Evolutionary conservation across 257 asterid genomes (phyloP).

Genomic region (Coffea eugenioides): DNA sequence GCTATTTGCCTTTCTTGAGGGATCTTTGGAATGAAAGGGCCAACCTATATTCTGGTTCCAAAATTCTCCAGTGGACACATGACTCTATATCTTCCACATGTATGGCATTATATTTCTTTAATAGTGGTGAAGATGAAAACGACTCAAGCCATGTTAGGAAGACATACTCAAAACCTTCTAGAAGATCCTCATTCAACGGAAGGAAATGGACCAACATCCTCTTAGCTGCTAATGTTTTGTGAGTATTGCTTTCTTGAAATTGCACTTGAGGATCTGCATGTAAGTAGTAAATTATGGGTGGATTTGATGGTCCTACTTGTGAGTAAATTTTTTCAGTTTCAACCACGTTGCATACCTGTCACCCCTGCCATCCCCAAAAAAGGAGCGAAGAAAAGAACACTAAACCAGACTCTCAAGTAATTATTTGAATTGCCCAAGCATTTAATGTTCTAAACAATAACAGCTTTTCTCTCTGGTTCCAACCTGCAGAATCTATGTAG

Average conservation of each 20-base stretch:
- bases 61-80: slow-evolving; percentile 45
- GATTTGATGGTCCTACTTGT: not conserved
- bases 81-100: slow-evolving; percentile 41
- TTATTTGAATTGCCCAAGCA: not conserved
- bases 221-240: slow-evolving; percentile 73
- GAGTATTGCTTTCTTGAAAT: slow-evolving; percentile 35
- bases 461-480: slow-evolving; percentile 10
- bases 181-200: slow-evolving; percentile 43
- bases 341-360: not conserved
- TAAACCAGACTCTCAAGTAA: not conserved
- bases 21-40: slow-evolving; percentile 50
- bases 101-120: slow-evolving; percentile 55
- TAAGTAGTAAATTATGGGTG: not conserved
- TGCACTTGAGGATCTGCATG: not conserved
- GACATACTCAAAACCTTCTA: slow-evolving; percentile 39
- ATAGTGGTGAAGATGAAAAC: slow-evolving; percentile 46
- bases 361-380: not conserved
- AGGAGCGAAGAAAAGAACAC: not conserved
- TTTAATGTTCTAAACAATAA: slow-evolving; percentile 2
- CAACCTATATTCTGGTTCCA: slow-evolving; percentile 42
- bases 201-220: slow-evolving; percentile 71
- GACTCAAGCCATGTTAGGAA: slow-evolving; percentile 34
- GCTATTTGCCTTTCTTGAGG: slow-evolving; percentile 43
- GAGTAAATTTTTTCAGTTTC: not conserved
- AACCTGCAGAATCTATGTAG: slow-evolving; percentile 58